Evolutionary conservation across 2,329 filamentous ascomycete genomes (phyloP), one percentile per base, ranked within the genome.

Genomic region (Chaetomiaceae sp.): DNA sequence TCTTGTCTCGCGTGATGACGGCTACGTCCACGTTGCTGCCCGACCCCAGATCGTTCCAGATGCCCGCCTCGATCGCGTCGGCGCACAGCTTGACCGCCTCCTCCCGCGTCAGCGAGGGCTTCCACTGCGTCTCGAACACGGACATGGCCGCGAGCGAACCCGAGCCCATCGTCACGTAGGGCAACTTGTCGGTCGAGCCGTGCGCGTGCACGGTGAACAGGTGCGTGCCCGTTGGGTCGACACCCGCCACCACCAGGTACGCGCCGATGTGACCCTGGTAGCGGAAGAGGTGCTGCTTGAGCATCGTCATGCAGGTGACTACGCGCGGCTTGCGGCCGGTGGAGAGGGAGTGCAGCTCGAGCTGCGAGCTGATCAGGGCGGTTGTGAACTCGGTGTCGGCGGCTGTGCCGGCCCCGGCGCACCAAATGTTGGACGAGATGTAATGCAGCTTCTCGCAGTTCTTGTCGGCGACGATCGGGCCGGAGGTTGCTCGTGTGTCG

Each of bases 361-460:
- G 87, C 77, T 97, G 94, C 61, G 94, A 99, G 67, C 91, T 96
- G 78, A 97, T 96, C 73, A 99, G 85, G 69, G 92, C 88, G 55
- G 94, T 99, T 64, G 94, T 99, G 80, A 99, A 99, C 77, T 99
- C 94, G 62, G 92, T 97, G 73, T 99, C 94, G 66, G 94, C 94
- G 58, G 94, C 94, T 47, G 94, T 99, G 72, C 95, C 94, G 63
- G 94, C 95, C 64, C 94, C 94, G 9, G 94, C 94, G 75, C 94
- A 99, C 94, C 94, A 99, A 74, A 99, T 99, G 73, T 96, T 90
- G 55, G 94, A 92, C 38, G 94, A 81, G 72, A 99, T 99, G 80
- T 95, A 99, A 78, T 99, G 94, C 61, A 99, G 85, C 79, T 99
- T 99, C 77, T 99, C 92, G 79, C 94, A 97, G 82, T 99, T 99